phyloP scores from a whole-genome alignment of 1,284 basidiomycete genomes.

The Fistulinella cinereoalba region DNA sequence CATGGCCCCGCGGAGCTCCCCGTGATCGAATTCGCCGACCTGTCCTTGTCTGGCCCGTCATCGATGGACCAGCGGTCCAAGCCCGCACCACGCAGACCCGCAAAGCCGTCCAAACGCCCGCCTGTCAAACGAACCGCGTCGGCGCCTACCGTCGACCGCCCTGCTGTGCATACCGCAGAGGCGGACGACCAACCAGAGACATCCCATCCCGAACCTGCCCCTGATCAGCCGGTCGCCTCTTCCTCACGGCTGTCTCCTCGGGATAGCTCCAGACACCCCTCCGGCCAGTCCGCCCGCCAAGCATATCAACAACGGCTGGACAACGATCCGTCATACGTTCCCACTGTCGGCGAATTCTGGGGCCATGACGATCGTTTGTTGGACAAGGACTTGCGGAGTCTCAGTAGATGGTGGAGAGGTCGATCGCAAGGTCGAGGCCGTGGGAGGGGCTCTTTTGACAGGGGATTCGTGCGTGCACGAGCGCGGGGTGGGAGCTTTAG shows the following conservation, averaged over 20 bases:
- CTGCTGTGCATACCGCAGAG: constrained; percentile 24
- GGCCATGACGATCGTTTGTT: constrained; percentile 83
- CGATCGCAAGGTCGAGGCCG: constrained; percentile 69
- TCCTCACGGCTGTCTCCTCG: constrained; percentile 31
- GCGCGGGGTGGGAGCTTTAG: constrained; percentile 44
- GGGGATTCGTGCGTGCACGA: constrained; percentile 51
- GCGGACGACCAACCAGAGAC: constrained; percentile 27
- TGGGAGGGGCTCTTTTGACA: constrained; percentile 47
- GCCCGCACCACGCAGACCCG: constrained; percentile 37
- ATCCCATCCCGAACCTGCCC: constrained; percentile 14
- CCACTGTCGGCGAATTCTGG: constrained; percentile 87
- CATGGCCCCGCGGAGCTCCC: constrained; percentile 64
- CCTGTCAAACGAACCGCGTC: constrained; percentile 30
- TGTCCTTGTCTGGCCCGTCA: constrained; percentile 48
- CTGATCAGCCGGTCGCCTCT: constrained; percentile 37
- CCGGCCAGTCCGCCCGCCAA: constrained; percentile 64
- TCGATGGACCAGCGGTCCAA: constrained; percentile 27
- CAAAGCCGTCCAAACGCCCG: constrained; percentile 37
- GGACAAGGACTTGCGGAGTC: constrained; percentile 69
- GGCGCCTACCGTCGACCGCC: constrained; percentile 26
- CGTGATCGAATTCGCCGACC: constrained; percentile 75
- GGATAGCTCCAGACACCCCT: constrained; percentile 34
- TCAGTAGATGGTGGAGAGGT: constrained; percentile 81
- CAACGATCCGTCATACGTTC: constrained; percentile 80
- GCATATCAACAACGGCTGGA: constrained; percentile 76